Percentiles rank a stretch among this genome's conserved stretches.
phyloP scores from a whole-genome alignment of 1,284 basidiomycete genomes.

The Microbotryum saponariae region DNA sequence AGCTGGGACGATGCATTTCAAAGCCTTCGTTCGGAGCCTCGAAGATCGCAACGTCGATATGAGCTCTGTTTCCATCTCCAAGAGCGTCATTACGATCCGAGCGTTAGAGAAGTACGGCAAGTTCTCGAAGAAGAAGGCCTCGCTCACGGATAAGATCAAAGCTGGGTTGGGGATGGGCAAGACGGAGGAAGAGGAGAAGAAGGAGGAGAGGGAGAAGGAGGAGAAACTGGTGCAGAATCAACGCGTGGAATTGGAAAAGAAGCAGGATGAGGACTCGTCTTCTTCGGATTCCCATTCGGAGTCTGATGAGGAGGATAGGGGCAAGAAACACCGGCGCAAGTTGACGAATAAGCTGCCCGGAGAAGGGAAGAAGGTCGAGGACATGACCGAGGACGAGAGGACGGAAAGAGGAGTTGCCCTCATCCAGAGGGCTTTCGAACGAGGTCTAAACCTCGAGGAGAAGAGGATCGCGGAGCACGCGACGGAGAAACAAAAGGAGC shows the following conservation, averaged over 20 bases:
- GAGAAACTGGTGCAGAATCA: constrained; percentile 22
- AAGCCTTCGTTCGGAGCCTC: constrained; percentile 54
- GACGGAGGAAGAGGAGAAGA: constrained; percentile 34
- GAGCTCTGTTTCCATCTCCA: constrained; percentile 42
- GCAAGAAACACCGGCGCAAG: neutral
- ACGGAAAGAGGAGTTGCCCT: constrained; percentile 34
- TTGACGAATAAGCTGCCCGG: constrained; percentile 19
- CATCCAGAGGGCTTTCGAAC: constrained; percentile 27
- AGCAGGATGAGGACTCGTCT: constrained; percentile 3
- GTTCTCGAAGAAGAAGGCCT: constrained; percentile 38
- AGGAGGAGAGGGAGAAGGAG: constrained; percentile 14
- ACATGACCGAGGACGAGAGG: constrained; percentile 34
- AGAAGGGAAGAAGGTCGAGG: constrained; percentile 31
- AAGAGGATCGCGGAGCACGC: constrained; percentile 13
- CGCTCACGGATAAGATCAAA: constrained; percentile 26
- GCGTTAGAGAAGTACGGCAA: constrained; percentile 41
- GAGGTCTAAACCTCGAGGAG: constrained; percentile 8
- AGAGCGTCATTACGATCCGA: constrained; percentile 31
- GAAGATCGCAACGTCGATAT: constrained; percentile 56
- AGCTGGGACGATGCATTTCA: constrained; percentile 52
- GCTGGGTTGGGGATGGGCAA: constrained; percentile 10
- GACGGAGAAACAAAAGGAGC: neutral
- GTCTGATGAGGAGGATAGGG: constrained; percentile 1
- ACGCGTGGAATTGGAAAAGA: neutral
- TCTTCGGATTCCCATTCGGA: neutral